Percentiles rank a stretch among this genome's conserved stretches.
phyloP scores from a whole-genome alignment of 345 rosid genomes.

The Boechera stricta region DNA sequence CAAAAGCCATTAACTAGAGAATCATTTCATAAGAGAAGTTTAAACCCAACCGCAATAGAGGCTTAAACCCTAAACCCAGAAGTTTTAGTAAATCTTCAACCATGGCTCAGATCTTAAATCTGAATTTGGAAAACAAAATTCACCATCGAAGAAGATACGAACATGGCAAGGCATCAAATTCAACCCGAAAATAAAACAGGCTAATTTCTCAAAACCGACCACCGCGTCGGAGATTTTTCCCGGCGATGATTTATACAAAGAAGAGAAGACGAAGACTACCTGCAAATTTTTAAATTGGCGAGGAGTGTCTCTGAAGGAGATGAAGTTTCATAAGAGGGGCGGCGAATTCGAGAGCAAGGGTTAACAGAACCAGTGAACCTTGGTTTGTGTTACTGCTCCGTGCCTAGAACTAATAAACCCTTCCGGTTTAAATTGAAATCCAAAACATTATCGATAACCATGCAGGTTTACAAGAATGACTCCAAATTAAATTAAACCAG shows the following conservation, averaged over 20 bases:
- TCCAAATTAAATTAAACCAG: too few species aligned
- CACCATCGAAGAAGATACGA: conserved; percentile 8
- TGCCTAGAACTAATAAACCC: background rate
- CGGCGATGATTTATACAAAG: background rate
- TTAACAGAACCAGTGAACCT: background rate
- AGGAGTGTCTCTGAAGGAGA: background rate
- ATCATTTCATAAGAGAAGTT: background rate
- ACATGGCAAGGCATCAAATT: background rate
- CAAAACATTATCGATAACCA: background rate
- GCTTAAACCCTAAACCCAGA: background rate
- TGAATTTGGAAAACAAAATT: conserved; percentile 6
- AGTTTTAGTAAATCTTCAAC: background rate
- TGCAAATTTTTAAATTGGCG: background rate
- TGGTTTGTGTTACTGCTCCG: background rate
- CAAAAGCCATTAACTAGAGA: background rate
- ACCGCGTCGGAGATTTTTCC: background rate
- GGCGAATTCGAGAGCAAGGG: conserved; percentile 9
- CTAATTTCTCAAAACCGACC: background rate
- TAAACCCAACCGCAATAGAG: background rate
- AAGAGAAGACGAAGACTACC: conserved; percentile 10
- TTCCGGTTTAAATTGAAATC: background rate
- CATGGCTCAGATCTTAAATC: background rate
- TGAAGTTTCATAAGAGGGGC: background rate
- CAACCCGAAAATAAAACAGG: background rate
- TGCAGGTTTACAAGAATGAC: background rate